Conservation (phyloP, 2,329 filamentous ascomycete genomes). For the Pyrenochaeta sp. region DNA sequence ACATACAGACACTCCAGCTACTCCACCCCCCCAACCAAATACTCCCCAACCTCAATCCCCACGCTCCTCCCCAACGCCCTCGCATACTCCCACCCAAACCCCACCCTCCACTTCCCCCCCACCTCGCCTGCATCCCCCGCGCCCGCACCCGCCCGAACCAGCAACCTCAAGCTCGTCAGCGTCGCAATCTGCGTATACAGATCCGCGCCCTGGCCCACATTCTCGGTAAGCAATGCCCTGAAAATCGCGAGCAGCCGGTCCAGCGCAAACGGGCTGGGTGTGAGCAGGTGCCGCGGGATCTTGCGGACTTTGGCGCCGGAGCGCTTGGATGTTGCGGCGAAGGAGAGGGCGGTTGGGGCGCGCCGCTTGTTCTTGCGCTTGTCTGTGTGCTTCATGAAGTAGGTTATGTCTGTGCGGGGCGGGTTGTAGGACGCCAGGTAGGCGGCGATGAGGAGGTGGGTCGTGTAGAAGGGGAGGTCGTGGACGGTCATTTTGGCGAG, state of each 20-base stretch:
- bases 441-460: constrained; percentile 75
- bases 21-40: constrained; percentile 47
- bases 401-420: constrained; percentile 72
- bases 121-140: constrained; percentile 71
- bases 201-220: constrained; percentile 55
- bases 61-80: constrained; percentile 74
- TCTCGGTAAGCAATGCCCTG: constrained; percentile 65
- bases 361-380: constrained; percentile 57
- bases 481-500: constrained; percentile 44
- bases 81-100: constrained; percentile 79
- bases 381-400: constrained; percentile 76
- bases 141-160: constrained; percentile 68
- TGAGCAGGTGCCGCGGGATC: constrained; percentile 78
- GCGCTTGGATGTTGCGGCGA: constrained; percentile 15
- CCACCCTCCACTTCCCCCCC: constrained; percentile 77
- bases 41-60: constrained; percentile 81
- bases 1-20: constrained; percentile 10
- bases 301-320: constrained; percentile 66
- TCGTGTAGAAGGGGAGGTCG: constrained; percentile 73
- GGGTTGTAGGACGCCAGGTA: constrained; percentile 86
- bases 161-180: constrained; percentile 71
- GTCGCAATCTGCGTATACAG: constrained; percentile 69
- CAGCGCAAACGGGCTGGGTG: constrained; percentile 77
- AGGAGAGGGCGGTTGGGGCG: constrained; percentile 24
- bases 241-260: constrained; percentile 83